phyloP scores from a whole-genome alignment of 306 rosid species.

The Pyrus communis region DNA sequence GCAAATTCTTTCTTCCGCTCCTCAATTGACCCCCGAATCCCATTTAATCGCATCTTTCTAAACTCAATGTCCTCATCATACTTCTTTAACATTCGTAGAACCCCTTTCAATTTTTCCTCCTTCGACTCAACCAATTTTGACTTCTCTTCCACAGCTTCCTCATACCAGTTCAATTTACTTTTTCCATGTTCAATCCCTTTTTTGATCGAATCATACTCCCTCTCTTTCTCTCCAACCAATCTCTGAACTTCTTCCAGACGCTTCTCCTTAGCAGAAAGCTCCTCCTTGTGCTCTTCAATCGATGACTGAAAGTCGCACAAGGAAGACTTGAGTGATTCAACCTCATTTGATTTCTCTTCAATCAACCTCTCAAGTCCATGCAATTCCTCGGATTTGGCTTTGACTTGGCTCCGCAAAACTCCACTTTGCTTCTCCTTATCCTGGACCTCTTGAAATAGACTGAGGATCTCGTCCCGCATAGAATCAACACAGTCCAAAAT shows the following conservation, averaged over 20 bases:
- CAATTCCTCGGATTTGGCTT: not conserved
- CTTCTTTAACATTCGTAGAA: not conserved
- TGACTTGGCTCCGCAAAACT: not conserved
- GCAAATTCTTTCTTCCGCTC: not conserved
- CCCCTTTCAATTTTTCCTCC: not conserved
- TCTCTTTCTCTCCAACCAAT: conserved; percentile 3
- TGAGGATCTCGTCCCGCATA: not conserved
- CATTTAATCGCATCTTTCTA: not conserved
- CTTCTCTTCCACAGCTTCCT: not conserved
- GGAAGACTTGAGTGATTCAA: not conserved
- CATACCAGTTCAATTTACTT: not conserved
- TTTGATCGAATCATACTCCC: not conserved
- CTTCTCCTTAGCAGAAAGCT: not conserved
- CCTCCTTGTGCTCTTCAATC: not conserved
- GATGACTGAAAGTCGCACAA: not conserved
- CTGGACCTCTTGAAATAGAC: not conserved
- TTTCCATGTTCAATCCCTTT: not conserved
- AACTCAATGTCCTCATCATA: not conserved
- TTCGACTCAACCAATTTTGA: not conserved
- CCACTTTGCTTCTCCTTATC: not conserved
- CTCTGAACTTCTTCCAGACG: not conserved
- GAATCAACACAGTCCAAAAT: not conserved
- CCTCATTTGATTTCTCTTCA: not conserved
- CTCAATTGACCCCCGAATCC: conserved; percentile 1
- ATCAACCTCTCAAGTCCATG: not conserved